Conservation (phyloP, 2,329 filamentous ascomycete genomes). For the Nemania sp. region DNA sequence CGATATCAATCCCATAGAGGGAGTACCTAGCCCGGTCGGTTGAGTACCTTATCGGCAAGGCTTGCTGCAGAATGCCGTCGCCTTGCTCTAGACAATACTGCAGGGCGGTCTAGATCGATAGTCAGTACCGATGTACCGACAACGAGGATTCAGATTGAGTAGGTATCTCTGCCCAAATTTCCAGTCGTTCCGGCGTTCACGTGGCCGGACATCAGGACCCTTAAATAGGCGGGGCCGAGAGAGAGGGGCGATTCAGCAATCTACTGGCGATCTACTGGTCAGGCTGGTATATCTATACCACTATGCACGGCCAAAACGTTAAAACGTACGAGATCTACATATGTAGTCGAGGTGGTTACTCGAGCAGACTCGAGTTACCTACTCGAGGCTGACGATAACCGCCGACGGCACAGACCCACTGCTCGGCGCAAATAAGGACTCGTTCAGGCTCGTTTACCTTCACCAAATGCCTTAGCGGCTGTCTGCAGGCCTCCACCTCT, state of each 20-base stretch:
- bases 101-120: no score
- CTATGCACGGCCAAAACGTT: neutral
- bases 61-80: neutral
- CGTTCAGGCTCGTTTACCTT: slow-evolving; percentile 4
- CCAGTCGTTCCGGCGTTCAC: slow-evolving; percentile 1
- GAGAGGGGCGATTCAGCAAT: slow-evolving; percentile 9
- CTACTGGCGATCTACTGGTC: no score
- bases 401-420: slow-evolving; percentile 4
- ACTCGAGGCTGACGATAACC: neutral
- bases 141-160: slow-evolving; percentile 13
- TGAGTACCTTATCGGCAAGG: neutral
- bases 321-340: neutral
- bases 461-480: slow-evolving; percentile 10
- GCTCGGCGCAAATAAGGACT: slow-evolving; percentile 20
- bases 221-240: slow-evolving; percentile 24
- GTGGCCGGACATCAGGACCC: slow-evolving; percentile 17
- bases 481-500: slow-evolving; percentile 5
- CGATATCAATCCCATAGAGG: neutral
- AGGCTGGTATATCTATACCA: no score
- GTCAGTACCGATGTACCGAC: no score
- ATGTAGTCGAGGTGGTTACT: neutral
- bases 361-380: neutral
- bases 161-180: slow-evolving; percentile 2
- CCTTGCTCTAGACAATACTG: neutral
- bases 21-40: no score